phyloP scores from a whole-genome alignment of 306 rosid species.

The Medicago arabica region DNA sequence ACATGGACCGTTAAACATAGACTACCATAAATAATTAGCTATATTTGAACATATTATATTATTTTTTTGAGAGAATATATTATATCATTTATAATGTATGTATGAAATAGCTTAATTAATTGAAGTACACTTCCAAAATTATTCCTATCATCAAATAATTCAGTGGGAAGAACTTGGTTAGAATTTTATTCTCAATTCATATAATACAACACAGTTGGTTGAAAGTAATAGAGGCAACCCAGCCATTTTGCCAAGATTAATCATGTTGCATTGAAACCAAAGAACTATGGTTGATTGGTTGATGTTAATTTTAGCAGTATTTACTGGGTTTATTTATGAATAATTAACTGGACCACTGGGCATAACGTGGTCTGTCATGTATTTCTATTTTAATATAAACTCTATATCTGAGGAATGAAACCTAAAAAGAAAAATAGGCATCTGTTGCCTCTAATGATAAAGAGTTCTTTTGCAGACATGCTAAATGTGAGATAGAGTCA shows the following conservation, averaged over 20 bases:
- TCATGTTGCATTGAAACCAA: neutral
- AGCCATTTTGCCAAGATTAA: slow-evolving; percentile 8
- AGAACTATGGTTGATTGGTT: neutral
- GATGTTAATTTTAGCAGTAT: slow-evolving; percentile 3
- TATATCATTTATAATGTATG: neutral
- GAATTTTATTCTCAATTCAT: neutral
- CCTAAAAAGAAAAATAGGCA: slow-evolving; percentile 18
- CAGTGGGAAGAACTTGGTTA: slow-evolving; percentile 14
- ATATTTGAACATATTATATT: neutral
- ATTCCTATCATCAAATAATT: neutral
- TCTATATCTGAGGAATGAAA: slow-evolving; percentile 1
- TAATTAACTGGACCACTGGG: slow-evolving; percentile 30
- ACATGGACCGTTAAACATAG: too few species aligned
- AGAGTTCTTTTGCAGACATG: neutral
- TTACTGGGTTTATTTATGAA: slow-evolving; percentile 11
- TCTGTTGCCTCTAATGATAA: neutral
- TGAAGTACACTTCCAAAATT: neutral
- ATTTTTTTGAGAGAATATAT: neutral
- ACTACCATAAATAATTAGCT: neutral
- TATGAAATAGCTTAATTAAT: neutral
- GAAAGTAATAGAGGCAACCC: neutral
- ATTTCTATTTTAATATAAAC: neutral
- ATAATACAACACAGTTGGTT: slow-evolving; percentile 11
- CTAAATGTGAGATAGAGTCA: neutral
- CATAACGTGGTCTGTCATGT: slow-evolving; percentile 16